Percentiles rank a stretch among this genome's conserved stretches.
These are phyloP conservation scores for Schizophyllum amplum DNA, from an alignment of 1,284 basidiomycete species.

Conservation along the genomic window DNA sequence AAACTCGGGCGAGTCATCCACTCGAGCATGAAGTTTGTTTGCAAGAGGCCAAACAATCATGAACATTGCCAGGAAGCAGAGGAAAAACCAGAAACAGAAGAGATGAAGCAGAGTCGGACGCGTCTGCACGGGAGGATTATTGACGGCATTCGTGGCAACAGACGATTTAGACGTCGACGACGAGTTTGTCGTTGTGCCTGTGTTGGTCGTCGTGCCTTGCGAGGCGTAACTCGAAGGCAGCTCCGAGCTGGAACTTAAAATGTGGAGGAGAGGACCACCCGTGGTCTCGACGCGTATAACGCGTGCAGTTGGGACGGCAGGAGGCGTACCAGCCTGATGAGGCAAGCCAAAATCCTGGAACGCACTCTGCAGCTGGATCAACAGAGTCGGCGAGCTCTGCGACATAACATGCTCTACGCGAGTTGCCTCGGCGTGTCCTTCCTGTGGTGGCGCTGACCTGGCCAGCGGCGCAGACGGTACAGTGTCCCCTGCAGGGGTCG, in stretches of 20 bases:
- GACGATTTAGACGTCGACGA: background rate
- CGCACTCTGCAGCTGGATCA: background rate
- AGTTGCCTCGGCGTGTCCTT: background rate
- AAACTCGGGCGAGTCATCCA: background rate
- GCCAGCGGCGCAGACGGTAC: no score
- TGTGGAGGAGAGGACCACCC: background rate
- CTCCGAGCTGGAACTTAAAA: background rate
- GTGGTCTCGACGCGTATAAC: background rate
- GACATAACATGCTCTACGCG: background rate
- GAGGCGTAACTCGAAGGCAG: background rate
- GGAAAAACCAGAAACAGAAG: background rate
- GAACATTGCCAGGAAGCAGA: background rate
- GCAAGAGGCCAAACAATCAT: background rate
- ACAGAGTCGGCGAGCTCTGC: background rate
- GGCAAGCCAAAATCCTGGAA: background rate
- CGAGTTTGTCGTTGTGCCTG: background rate
- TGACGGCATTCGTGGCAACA: background rate
- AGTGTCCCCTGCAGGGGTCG: no score
- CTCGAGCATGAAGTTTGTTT: background rate
- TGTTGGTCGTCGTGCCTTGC: background rate
- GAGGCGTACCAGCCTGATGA: background rate
- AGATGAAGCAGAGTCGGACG: background rate
- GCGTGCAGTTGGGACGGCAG: background rate
- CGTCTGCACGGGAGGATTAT: background rate
- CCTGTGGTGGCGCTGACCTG: no score